Evolutionary conservation across 192 early-diverging fungal genomes (phyloP).

Genomic region (Podila horticola): DNA sequence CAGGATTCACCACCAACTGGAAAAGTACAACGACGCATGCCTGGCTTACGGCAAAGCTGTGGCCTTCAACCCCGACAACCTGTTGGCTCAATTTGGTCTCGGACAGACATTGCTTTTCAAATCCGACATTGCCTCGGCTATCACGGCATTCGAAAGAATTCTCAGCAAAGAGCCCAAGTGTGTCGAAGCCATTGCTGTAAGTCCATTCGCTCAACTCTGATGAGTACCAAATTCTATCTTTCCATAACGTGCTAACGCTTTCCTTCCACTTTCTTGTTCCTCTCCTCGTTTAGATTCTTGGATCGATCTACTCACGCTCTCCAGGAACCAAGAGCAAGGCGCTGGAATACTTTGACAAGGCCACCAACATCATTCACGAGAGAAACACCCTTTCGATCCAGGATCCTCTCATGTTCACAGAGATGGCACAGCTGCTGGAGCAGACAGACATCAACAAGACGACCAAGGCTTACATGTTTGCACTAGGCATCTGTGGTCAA

Average conservation of each 20-base stretch:
- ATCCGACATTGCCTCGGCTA: conserved; percentile 56
- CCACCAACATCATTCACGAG: conserved; percentile 65
- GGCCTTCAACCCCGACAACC: conserved; percentile 72
- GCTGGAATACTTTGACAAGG: conserved; percentile 71
- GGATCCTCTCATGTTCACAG: conserved; percentile 67
- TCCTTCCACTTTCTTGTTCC: background rate
- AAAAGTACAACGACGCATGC: conserved; percentile 63
- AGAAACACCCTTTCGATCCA: conserved; percentile 56
- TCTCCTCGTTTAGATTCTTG: conserved; percentile 54
- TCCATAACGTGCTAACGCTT: background rate
- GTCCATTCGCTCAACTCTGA: background rate
- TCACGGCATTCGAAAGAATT: conserved; percentile 66
- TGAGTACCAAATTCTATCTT: background rate
- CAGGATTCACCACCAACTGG: conserved; percentile 46
- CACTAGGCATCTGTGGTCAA: conserved; percentile 48
- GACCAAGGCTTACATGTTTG: conserved; percentile 55
- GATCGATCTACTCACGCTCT: conserved; percentile 68
- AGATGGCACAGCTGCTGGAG: conserved; percentile 74
- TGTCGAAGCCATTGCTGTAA: conserved; percentile 69
- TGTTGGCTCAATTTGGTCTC: conserved; percentile 77
- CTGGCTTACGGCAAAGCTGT: conserved; percentile 74
- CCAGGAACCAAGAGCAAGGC: conserved; percentile 74
- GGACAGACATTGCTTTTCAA: conserved; percentile 76
- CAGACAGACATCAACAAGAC: conserved; percentile 59
- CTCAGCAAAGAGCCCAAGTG: conserved; percentile 68